Base-by-base conservation (phyloP, 2,329 filamentous ascomycete species). In the Alternaria incomplexa region DNA sequence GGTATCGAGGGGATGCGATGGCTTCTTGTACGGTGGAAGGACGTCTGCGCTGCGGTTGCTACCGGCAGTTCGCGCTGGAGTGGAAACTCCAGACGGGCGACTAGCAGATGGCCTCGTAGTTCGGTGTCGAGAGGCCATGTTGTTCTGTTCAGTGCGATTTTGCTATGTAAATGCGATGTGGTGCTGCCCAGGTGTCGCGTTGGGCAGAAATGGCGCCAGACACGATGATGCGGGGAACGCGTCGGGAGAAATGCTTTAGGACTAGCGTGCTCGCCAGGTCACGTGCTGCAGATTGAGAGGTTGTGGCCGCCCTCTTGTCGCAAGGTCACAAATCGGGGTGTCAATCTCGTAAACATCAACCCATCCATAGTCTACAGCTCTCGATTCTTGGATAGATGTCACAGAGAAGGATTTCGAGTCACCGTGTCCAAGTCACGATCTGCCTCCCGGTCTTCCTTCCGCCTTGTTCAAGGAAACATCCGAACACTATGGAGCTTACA, bases 21-120 rank as follows among this genome's bases (percentile, higher is more conserved):
- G 86, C 15, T 83, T 80, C 73, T 88, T 80, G 73, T 90, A 90
- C 7, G 80, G 86, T 83, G 40, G 87, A 70, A 77, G 73, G 15
- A 67, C 60, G 43, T 74, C 65, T 17, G 54, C 43, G 40, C 40
- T 56, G n/a, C 59, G 61, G 47, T 55, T 61, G 32, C 50, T 45
- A 23, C 26, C 56, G 13, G 58, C 60, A 43, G 50, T 58, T 26
- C 50, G 68, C 12, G 36, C 46, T 44, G 50, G 32, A n/a, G 50
- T 59, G 10, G 50, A 20, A 12, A 26, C 32, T 7, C 32, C 44
- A 5, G 60, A 62, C 25, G 22, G 56, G 9, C 72, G 68, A 48
- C 64, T 64, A 11, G 67, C 52, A 8, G 59, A 72, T 12, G 71
- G 61, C 32, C 65, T 66, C 4, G 60, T 65, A 5, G 50, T 55